Percentiles rank a stretch among this genome's conserved stretches.
phyloP scores from a whole-genome alignment of 176 grass and related monocot species.

The Oropetium thomaeum region DNA sequence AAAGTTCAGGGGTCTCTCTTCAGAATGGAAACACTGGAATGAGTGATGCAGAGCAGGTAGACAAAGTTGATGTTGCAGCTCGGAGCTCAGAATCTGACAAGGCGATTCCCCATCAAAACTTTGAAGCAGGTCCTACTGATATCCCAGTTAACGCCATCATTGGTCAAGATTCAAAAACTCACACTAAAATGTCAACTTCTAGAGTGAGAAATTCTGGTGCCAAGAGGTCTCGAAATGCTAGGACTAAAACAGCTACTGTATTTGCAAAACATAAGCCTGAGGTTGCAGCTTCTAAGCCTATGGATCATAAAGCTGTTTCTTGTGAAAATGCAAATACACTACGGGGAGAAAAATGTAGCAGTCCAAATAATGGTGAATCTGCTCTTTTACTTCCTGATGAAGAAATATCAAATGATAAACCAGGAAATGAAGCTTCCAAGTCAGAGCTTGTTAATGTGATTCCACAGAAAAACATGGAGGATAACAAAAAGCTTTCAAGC shows the following conservation, averaged over 20 bases:
- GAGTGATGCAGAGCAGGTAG: constrained; percentile 13
- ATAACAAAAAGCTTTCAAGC: constrained; percentile 28
- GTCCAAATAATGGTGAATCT: constrained; percentile 14
- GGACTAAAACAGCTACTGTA: background rate
- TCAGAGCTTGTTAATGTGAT: constrained; percentile 11
- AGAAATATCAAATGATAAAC: constrained; percentile 14
- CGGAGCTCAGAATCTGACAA: constrained; percentile 18
- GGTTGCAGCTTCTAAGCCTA: constrained; percentile 11
- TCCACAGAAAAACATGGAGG: background rate
- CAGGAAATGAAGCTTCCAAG: constrained; percentile 15
- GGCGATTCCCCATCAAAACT: constrained; percentile 38
- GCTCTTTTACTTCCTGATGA: background rate
- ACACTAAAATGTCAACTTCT: constrained; percentile 6
- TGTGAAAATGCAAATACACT: constrained; percentile 30
- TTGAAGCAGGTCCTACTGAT: constrained; percentile 30
- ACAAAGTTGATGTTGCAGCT: constrained; percentile 19
- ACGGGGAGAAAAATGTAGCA: background rate
- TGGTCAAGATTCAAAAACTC: background rate
- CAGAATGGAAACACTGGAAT: constrained; percentile 25
- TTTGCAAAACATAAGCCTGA: background rate
- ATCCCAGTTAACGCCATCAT: background rate
- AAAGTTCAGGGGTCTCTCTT: constrained; percentile 17
- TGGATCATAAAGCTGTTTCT: constrained; percentile 31
- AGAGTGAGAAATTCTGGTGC: constrained; percentile 27
- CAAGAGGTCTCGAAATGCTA: constrained; percentile 25